These are phyloP conservation scores for Opeltia flavorubescens DNA, from an alignment of 495 filamentous ascomycete genomes.

Conservation along the genomic window DNA sequence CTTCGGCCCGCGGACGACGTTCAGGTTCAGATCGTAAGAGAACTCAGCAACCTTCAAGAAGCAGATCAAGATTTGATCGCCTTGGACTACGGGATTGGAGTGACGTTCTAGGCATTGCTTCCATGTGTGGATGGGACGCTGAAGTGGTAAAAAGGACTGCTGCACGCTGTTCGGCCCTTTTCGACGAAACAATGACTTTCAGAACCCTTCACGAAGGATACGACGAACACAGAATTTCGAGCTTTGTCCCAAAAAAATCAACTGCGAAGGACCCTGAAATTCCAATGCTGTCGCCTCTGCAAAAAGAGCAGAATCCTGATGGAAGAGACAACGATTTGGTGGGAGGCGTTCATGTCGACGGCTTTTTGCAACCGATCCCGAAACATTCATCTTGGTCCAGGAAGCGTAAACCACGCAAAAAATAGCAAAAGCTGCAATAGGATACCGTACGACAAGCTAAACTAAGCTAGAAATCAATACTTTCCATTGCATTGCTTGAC, in stretches of 20 bases:
- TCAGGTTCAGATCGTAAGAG: not conserved
- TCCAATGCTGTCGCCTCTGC: not conserved
- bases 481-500: not conserved
- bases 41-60: too few species aligned
- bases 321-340: not conserved
- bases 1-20: not conserved
- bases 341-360: slow-evolving; percentile 21
- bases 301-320: not conserved
- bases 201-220: slow-evolving; percentile 36
- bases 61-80: slow-evolving; percentile 10
- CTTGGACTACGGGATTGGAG: slow-evolving; percentile 60
- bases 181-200: slow-evolving; percentile 50
- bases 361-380: slow-evolving; percentile 20
- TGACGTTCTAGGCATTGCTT: slow-evolving; percentile 60
- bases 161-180: slow-evolving; percentile 55
- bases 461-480: not conserved
- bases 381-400: slow-evolving; percentile 17
- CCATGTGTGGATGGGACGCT: slow-evolving; percentile 49
- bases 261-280: not conserved
- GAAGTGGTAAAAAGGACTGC: slow-evolving; percentile 49
- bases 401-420: not conserved
- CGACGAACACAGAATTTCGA: not conserved
- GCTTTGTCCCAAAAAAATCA: not conserved
- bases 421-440: not conserved
- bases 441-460: not conserved